Conservation (phyloP, 2,329 filamentous ascomycete species). For the Colletotrichum sp. region DNA sequence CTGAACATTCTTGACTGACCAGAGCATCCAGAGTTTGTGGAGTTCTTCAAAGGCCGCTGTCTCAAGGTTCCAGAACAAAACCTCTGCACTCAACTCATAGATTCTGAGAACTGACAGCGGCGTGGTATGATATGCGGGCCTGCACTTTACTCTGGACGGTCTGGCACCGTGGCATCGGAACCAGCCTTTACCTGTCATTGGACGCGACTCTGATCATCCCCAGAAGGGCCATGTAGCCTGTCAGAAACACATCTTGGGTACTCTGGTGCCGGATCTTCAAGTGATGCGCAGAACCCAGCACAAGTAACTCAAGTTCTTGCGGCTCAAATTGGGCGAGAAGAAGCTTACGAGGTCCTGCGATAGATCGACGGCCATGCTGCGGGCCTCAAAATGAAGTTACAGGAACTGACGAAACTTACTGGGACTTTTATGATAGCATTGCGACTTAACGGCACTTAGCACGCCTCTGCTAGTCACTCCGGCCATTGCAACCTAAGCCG, state of each 20-base stretch:
- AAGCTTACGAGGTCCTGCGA: neutral
- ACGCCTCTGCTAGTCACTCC: neutral
- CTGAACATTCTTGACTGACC: neutral
- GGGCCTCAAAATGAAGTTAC: neutral
- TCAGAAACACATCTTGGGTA: neutral
- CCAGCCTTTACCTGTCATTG: neutral
- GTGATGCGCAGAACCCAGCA: neutral
- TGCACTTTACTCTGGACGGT: neutral
- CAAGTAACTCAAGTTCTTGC: neutral
- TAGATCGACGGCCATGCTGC: neutral
- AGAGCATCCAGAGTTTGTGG: neutral
- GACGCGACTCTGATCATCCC: neutral
- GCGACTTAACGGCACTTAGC: neutral
- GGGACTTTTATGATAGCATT: neutral
- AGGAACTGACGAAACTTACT: neutral
- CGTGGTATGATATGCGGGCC: neutral
- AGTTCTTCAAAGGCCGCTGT: neutral
- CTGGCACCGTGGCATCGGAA: neutral
- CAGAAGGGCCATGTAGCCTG: neutral
- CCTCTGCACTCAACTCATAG: neutral
- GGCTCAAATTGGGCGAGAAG: neutral
- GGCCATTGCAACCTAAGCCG: neutral
- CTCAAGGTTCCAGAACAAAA: neutral
- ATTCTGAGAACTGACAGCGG: conserved; percentile 15
- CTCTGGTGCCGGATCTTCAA: neutral